Evolutionary conservation across 2,329 filamentous ascomycete genomes (phyloP).

Genomic region (Talaromyces funiculosus): DNA sequence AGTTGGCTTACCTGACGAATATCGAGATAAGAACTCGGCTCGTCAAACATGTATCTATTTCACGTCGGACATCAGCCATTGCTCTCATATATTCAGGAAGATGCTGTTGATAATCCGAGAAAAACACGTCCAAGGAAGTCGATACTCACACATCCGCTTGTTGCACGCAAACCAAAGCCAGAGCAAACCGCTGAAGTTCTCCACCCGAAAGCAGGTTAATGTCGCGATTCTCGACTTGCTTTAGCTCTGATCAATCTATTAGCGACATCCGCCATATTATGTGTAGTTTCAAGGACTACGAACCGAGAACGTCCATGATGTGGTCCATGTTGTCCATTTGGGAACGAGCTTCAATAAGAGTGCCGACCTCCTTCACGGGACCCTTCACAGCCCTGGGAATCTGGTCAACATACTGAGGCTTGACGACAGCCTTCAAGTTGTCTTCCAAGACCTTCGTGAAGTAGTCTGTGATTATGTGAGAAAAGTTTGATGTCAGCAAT

Average conservation of each 20-base stretch:
- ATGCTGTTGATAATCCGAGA: neutral
- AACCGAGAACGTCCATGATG: constrained; percentile 71
- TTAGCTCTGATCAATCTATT: constrained; percentile 57
- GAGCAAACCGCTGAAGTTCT: constrained; percentile 96
- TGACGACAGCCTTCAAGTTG: constrained; percentile 93
- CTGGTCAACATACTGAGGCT: constrained; percentile 98
- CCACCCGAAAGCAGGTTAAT: constrained; percentile 88
- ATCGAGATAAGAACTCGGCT: constrained; percentile 97
- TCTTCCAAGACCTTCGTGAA: constrained; percentile 98
- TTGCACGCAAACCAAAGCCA: constrained; percentile 91
- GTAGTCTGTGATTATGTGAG: constrained; percentile 61
- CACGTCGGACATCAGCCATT: neutral
- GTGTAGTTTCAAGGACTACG: constrained; percentile 1
- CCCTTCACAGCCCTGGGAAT: constrained; percentile 88
- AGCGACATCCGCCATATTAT: constrained; percentile 9
- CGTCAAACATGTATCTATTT: constrained; percentile 90
- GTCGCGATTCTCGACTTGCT: constrained; percentile 86
- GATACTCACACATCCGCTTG: constrained; percentile 73
- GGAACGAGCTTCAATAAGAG: constrained; percentile 68
- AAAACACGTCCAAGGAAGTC: neutral
- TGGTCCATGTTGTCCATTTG: constrained; percentile 75
- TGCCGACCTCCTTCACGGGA: constrained; percentile 70
- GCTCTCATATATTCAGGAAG: neutral
- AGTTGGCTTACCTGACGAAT: constrained; percentile 43
- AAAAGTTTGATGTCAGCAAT: neutral